A percentile compares a stretch with the other conserved stretches of the same genome.
Conservation (phyloP, 2,329 filamentous ascomycete genomes). For the Neopestalotiopsis sp. region DNA sequence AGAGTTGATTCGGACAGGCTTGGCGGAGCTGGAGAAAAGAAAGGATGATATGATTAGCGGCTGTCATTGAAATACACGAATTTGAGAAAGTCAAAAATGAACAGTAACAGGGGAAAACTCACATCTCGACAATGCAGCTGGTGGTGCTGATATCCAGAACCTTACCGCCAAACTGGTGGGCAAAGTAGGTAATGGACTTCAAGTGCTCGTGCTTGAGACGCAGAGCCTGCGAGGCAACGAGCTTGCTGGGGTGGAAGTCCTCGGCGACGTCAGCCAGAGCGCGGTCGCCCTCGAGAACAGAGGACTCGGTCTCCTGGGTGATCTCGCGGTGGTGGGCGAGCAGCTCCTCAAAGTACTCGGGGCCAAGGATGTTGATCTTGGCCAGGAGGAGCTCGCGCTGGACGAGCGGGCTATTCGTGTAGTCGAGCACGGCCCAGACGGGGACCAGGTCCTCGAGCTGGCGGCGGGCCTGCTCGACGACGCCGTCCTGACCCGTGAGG, state of each 20-base stretch:
- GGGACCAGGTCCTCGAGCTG: constrained; percentile 97
- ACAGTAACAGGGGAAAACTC: constrained; percentile 47
- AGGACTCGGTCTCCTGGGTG: constrained; percentile 51
- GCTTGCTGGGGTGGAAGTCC: constrained; percentile 89
- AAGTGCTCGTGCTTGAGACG: constrained; percentile 98
- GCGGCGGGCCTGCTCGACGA: constrained; percentile 93
- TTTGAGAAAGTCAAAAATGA: no score
- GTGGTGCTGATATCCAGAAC: constrained; percentile 97
- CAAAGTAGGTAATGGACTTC: constrained; percentile 93
- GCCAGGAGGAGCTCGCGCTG: constrained; percentile 94
- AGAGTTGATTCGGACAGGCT: constrained; percentile 91
- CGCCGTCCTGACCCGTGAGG: constrained; percentile 91
- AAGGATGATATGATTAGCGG: constrained; percentile 18
- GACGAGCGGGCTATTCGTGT: constrained; percentile 89
- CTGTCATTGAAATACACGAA: not conserved
- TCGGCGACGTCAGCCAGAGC: constrained; percentile 54
- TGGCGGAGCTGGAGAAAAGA: constrained; percentile 72
- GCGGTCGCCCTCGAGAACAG: constrained; percentile 45
- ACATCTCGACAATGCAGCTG: constrained; percentile 98
- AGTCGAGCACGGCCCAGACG: constrained; percentile 97
- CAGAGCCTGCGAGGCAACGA: constrained; percentile 86
- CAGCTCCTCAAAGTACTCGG: constrained; percentile 98
- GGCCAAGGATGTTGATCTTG: constrained; percentile 95
- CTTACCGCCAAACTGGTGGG: constrained; percentile 97
- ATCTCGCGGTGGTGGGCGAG: constrained; percentile 96